Evolutionary conservation across 2,329 filamentous ascomycete genomes (phyloP).

Genomic region (Epichloe elymi): DNA sequence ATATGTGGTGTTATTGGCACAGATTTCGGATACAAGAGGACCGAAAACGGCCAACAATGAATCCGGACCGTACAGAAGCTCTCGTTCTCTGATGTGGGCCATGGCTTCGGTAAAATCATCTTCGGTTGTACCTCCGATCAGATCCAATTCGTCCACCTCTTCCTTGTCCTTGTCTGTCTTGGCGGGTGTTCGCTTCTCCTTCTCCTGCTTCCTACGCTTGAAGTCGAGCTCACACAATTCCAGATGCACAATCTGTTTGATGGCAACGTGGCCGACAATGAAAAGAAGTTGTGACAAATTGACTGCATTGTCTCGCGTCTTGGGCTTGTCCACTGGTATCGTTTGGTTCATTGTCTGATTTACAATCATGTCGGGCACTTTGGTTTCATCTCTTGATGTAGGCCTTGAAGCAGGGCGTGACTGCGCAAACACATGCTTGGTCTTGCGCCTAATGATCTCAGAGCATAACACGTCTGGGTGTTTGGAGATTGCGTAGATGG

Average conservation of each 20-base stretch:
- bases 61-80: conserved; percentile 67
- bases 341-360: conserved; percentile 14
- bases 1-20: conserved; percentile 87
- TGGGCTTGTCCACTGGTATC: conserved; percentile 21
- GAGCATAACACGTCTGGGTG: conserved; percentile 90
- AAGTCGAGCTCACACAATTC: conserved; percentile 97
- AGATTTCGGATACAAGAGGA: conserved; percentile 83
- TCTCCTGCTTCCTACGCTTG: conserved; percentile 86
- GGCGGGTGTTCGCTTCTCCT: conserved; percentile 50
- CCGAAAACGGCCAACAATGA: conserved; percentile 86
- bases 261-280: conserved; percentile 88
- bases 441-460: conserved; percentile 77
- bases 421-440: conserved; percentile 60
- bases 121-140: conserved; percentile 92
- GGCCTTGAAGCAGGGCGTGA: conserved; percentile 31
- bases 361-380: conserved; percentile 17
- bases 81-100: conserved; percentile 69
- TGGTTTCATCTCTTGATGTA: conserved; percentile 26
- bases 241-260: conserved; percentile 97
- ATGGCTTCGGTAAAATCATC: conserved; percentile 86
- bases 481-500: conserved; percentile 87
- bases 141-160: conserved; percentile 79
- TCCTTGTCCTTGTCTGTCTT: conserved; percentile 37
- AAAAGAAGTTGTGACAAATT: conserved; percentile 84
- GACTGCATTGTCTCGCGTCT: conserved; percentile 53